Base-by-base conservation (phyloP, 176 grass and related monocot genomes). In the Oryza meridionalis region DNA sequence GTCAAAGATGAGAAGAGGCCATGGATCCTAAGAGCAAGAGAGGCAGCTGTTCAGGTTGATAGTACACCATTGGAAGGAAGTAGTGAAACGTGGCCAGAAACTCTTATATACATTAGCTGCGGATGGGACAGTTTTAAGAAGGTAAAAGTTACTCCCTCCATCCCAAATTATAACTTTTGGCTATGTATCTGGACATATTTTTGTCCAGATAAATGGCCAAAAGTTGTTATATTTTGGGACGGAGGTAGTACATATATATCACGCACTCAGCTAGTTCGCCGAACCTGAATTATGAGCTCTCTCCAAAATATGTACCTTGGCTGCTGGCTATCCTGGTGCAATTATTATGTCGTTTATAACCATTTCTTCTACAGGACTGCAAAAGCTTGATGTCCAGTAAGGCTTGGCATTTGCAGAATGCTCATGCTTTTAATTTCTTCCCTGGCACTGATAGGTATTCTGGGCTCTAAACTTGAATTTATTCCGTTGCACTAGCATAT, bases 91-190 rank as follows among this genome's bases (percentile, higher is more conserved):
- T 98, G 92, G 91, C 91, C 96, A 50, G 75, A 83, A 77, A 98
- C 91, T 37, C 89, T 98, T 77, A 88, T 98, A 87, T 98, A 95
- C 83, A 98, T 98, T 82, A 98, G 96, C 65, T 98, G 93, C 67
- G 93, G 96, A 67, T 98, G 96, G 96, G 92, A 98, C 81, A 95
- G 93, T 79, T 98, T 98, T 87, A 98, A 93, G 85, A 88, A 95
- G 91, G 96, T 98, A 84, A 27, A 8, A 45, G 37, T 73, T 37
- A 37, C 35, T 37, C 35, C 35, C 35, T 37, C 35, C 35, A 37
- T 37, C 35, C 35, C 35, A 37, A 7, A 37, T 6, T 37, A 37
- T 37, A 37, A 37, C 35, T 37, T 37, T 37, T 37, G 35, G 35
- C 35, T 37, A 37, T 37, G 5, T 37, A 37, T 37, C 35, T 37